phyloP scores from a whole-genome alignment of 1,284 basidiomycete species.

The Spongispora temasekensis region DNA sequence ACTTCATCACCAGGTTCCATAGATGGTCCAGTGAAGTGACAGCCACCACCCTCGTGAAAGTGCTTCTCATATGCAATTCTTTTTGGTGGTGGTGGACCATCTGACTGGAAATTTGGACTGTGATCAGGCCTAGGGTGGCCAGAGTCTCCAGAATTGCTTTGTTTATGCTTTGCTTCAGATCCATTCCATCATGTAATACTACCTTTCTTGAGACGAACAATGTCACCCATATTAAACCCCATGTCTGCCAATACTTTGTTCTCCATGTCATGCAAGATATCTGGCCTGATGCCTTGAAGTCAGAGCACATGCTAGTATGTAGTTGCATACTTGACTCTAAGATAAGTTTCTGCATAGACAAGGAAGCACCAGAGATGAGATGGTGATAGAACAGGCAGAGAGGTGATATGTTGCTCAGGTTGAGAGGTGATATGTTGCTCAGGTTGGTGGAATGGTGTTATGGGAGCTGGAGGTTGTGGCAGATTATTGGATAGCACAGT shows the following conservation, averaged over 20 bases:
- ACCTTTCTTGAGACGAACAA: not conserved
- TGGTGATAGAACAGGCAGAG: not conserved
- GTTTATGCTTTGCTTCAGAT: not conserved
- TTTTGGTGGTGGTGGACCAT: not conserved
- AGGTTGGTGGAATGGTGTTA: not conserved
- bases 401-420: no score
- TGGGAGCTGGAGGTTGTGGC: not conserved
- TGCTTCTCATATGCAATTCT: not conserved
- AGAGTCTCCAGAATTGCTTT: not conserved
- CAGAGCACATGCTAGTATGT: not conserved
- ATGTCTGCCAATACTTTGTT: not conserved
- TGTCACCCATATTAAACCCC: not conserved
- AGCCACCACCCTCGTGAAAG: not conserved
- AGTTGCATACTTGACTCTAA: not conserved
- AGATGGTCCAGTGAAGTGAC: not conserved
- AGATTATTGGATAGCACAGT: not conserved
- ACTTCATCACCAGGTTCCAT: not conserved
- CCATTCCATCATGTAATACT: not conserved
- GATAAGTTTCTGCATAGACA: constrained; percentile 7
- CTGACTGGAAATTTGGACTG: not conserved
- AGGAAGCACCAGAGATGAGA: not conserved
- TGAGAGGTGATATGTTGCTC: no score
- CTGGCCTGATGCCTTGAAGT: not conserved
- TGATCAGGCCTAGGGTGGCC: not conserved
- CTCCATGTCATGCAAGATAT: not conserved